Evolutionary conservation across 176 grass and related monocot genomes (phyloP).

Genomic region (Miscanthus lutarioriparius): DNA sequence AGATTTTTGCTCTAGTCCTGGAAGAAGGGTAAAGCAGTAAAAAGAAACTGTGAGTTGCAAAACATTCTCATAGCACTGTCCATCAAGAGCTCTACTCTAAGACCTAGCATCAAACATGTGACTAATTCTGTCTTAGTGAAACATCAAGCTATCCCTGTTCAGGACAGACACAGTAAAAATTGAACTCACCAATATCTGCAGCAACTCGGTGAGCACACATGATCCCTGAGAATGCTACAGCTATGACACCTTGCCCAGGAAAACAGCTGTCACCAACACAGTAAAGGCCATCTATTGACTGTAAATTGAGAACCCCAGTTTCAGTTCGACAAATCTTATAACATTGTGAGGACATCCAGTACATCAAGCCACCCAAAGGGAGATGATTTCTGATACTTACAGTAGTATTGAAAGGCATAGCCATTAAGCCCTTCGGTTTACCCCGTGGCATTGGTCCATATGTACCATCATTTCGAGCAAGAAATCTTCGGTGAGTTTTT

Average conservation of each 20-base stretch:
- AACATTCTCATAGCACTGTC: not conserved
- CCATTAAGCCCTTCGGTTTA: slow-evolving; percentile 84
- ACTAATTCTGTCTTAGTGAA: not conserved
- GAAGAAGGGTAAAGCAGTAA: slow-evolving; percentile 7
- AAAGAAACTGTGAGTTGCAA: not conserved
- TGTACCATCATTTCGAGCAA: slow-evolving; percentile 83
- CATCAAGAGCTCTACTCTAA: not conserved
- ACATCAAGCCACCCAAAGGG: not conserved
- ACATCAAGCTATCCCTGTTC: not conserved
- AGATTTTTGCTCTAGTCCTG: slow-evolving; percentile 85
- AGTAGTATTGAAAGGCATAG: slow-evolving; percentile 96
- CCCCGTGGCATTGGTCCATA: slow-evolving; percentile 91
- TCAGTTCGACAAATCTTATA: slow-evolving; percentile 31
- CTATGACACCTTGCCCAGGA: slow-evolving; percentile 94
- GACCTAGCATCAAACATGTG: not conserved
- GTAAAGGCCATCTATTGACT: slow-evolving; percentile 93
- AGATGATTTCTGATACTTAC: slow-evolving; percentile 51
- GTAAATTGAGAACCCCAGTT: slow-evolving; percentile 23
- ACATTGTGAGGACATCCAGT: not conserved
- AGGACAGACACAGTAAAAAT: not conserved
- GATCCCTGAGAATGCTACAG: slow-evolving; percentile 92
- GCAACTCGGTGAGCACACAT: slow-evolving; percentile 98
- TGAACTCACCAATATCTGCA: slow-evolving; percentile 81
- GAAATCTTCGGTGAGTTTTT: slow-evolving; percentile 90
- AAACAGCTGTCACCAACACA: slow-evolving; percentile 97